Conservation (phyloP, 345 rosid species). For the Eucalyptus sp. region DNA sequence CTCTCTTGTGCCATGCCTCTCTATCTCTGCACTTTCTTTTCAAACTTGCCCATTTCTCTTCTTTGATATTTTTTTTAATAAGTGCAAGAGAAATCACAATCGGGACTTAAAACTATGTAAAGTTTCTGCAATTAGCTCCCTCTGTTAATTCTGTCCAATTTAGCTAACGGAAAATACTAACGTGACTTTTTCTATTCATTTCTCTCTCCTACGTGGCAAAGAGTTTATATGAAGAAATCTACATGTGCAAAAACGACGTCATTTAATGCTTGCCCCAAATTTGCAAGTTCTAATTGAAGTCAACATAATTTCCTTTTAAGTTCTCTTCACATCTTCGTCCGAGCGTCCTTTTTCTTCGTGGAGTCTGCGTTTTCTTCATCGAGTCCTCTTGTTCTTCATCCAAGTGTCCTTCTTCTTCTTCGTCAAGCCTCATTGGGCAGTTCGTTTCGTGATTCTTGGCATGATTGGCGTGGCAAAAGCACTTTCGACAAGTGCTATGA, state of each 20-base stretch:
- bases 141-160: rapidly evolving
- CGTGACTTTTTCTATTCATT: too few species aligned
- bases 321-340: neutral
- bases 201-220: too few species aligned
- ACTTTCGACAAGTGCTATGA: neutral
- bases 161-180: rapidly evolving
- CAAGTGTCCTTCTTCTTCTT: neutral
- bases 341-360: neutral
- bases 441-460: conserved; percentile 45
- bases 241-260: too few species aligned
- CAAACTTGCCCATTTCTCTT: too few species aligned
- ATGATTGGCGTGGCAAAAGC: conserved; percentile 32
- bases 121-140: too few species aligned
- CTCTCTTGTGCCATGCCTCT: too few species aligned
- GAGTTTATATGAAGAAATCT: too few species aligned
- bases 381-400: neutral
- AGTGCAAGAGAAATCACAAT: too few species aligned
- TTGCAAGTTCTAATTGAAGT: neutral
- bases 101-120: too few species aligned
- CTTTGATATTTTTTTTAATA: too few species aligned
- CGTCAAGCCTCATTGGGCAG: conserved; percentile 22
- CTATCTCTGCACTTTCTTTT: too few species aligned
- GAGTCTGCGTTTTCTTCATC: neutral
- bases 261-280: neutral
- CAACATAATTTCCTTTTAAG: neutral